These are phyloP conservation scores for Claviceps sorghi DNA, from an alignment of 2,329 filamentous ascomycete genomes.

Conservation along the genomic window DNA sequence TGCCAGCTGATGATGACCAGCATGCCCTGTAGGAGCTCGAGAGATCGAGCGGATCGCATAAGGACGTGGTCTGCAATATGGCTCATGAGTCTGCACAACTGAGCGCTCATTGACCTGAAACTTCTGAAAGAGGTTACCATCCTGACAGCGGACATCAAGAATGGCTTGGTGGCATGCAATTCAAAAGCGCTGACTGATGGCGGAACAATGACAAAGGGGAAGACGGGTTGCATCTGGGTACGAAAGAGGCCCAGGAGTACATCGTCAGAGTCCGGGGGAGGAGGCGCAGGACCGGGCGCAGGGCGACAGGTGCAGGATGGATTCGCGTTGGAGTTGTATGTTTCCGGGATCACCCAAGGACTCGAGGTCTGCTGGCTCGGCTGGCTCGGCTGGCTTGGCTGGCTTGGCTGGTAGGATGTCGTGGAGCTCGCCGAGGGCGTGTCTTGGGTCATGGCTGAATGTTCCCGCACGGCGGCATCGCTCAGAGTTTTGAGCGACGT, in stretches of 20 bases:
- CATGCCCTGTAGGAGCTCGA: conserved; percentile 35
- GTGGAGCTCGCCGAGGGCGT: conserved; percentile 11
- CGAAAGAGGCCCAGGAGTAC: conserved; percentile 30
- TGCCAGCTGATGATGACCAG: conserved; percentile 36
- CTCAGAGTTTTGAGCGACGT: conserved; percentile 14
- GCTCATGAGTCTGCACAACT: conserved; percentile 32
- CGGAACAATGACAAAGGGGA: conserved; percentile 34
- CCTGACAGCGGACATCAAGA: conserved; percentile 33
- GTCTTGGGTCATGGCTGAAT: conserved; percentile 11
- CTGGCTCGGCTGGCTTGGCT: neutral
- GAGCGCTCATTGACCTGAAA: conserved; percentile 31
- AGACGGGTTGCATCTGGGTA: conserved; percentile 25
- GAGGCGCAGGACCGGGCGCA: conserved; percentile 22
- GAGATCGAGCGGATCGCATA: conserved; percentile 31
- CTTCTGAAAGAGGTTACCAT: conserved; percentile 36
- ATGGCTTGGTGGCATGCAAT: conserved; percentile 26
- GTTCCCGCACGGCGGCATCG: conserved; percentile 15
- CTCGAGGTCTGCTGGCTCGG: conserved; percentile 3
- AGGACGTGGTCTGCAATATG: conserved; percentile 34
- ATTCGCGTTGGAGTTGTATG: conserved; percentile 32
- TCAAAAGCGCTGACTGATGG: conserved; percentile 19
- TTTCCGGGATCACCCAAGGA: conserved; percentile 22
- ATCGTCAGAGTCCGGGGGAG: conserved; percentile 30
- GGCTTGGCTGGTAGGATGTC: conserved; percentile 4
- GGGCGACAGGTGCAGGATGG: conserved; percentile 33